Percentiles rank a stretch among this genome's conserved stretches.
Conservation (phyloP, 768 basidiomycete species). For the Xerocomellus intermedius region DNA sequence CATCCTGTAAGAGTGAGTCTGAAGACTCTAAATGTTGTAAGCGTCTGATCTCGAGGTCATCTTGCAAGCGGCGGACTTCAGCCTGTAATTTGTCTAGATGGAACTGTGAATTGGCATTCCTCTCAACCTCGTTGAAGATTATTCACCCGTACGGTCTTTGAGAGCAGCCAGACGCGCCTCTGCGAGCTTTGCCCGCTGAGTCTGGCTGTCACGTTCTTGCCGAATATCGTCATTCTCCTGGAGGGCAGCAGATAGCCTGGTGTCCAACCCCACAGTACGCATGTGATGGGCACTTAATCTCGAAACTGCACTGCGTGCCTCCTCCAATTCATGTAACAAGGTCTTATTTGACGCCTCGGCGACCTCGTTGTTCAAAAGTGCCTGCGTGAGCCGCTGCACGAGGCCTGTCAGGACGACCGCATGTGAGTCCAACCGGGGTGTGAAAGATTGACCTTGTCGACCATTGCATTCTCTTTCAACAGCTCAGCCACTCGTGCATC, state of each 20-base stretch:
- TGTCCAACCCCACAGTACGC: conserved; percentile 69
- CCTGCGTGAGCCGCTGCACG: conserved; percentile 69
- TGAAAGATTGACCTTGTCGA: conserved; percentile 42
- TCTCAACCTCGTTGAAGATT: background rate
- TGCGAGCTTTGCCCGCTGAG: conserved; percentile 62
- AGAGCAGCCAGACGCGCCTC: conserved; percentile 64
- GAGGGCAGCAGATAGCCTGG: conserved; percentile 57
- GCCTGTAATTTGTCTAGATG: conserved; percentile 62
- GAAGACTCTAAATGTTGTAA: conserved; percentile 61
- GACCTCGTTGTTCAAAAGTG: conserved; percentile 78
- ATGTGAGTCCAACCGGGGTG: background rate
- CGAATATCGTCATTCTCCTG: conserved; percentile 82
- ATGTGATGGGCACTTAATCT: conserved; percentile 69
- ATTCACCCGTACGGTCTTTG: conserved; percentile 64
- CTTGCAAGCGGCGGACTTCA: conserved; percentile 64
- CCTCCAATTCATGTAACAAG: conserved; percentile 70
- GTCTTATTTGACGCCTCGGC: conserved; percentile 77
- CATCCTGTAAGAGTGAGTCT: conserved; percentile 64
- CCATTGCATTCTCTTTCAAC: conserved; percentile 55
- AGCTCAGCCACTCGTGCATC: conserved; percentile 36
- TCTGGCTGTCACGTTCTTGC: conserved; percentile 75
- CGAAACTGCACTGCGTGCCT: conserved; percentile 61
- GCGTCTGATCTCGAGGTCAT: conserved; percentile 59
- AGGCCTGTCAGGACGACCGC: conserved; percentile 4
- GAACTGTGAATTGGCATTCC: conserved; percentile 2